These are phyloP conservation scores for Beverwykella pulmonaria DNA, from an alignment of 495 filamentous ascomycete species.

Conservation along the genomic window DNA sequence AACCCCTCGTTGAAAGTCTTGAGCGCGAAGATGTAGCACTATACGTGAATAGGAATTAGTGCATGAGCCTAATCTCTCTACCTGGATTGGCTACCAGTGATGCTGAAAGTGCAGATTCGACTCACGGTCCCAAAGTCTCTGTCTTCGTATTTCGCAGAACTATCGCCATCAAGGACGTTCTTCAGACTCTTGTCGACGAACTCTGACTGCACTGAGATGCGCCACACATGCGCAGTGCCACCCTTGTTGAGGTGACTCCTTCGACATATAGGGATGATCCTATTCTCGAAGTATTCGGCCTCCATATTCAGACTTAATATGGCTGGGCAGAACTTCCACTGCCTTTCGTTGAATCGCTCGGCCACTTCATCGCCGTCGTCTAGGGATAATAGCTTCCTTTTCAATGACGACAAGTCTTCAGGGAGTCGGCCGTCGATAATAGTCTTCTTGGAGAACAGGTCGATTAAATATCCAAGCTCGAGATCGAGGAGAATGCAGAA, in stretches of 20 bases:
- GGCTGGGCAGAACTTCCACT: constrained; percentile 39
- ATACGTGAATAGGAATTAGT: constrained; percentile 8
- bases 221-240: constrained; percentile 44
- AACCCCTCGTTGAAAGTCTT: constrained; percentile 41
- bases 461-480: constrained; percentile 39
- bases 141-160: constrained; percentile 27
- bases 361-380: constrained; percentile 8
- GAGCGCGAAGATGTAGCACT: constrained; percentile 48
- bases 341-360: constrained; percentile 25
- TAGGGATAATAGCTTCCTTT: not conserved
- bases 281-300: constrained; percentile 17
- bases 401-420: constrained; percentile 5
- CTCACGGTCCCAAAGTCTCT: constrained; percentile 16
- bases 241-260: constrained; percentile 36
- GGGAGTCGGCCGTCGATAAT: constrained; percentile 30
- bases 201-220: constrained; percentile 43
- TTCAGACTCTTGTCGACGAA: constrained; percentile 36
- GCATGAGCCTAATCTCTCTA: not conserved
- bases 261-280: constrained; percentile 43
- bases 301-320: constrained; percentile 38
- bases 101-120: not conserved
- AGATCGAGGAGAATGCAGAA: constrained; percentile 46
- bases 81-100: not conserved
- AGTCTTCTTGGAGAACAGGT: constrained; percentile 6
- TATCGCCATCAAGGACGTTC: constrained; percentile 11